Evolutionary conservation across 495 filamentous ascomycete species (phyloP), one percentile per base, ranked within the genome.

Genomic region (Penicillium desertorum): DNA sequence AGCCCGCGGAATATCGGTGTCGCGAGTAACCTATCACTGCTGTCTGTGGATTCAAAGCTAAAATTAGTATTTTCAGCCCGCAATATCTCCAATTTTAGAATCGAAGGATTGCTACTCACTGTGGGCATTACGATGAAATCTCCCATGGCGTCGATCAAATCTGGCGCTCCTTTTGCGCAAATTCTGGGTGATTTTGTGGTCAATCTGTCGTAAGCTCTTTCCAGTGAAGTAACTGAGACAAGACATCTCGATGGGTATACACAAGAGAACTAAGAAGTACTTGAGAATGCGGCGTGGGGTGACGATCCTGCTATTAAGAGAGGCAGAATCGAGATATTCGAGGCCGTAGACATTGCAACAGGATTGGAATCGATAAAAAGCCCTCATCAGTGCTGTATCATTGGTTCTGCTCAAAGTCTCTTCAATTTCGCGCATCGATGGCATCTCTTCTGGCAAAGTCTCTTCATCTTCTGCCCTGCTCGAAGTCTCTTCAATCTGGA

Each of bases 281-380:
- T 7, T 8, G 1, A 63, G 51, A n/a, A 48, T 44, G 25, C 54
- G 11, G 9, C 8, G 2, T n/a, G 8, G 9, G 10, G 6, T 23
- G 1, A 9, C 3, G 10, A 44, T 23, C 20, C 10, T 6, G 1
- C 12, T 20, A 12, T 23, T 6, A 25, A 14, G 12, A 20, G 19
- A 1, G 17, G 25, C 3, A 14, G 12, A 5, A 12, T 44, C 6
- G 0, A 29, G 16, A 0, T 32, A 36, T 27, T 41, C 37, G n/a
- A 22, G 22, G 16, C 68, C 68, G 30, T 68, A 70, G 10, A 70
- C 51, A 43, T 71, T 67, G 42, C 61, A 59, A 56, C 58, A 66
- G 16, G 66, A 46, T n/a, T 71, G 58, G 46, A 59, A 63, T 48
- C 70, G 64, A 54, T 70, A 73, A 14, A 73, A 34, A 4, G 11